Base-by-base conservation (phyloP, 2,329 filamentous ascomycete species). In the Aureobasidium sp. region DNA sequence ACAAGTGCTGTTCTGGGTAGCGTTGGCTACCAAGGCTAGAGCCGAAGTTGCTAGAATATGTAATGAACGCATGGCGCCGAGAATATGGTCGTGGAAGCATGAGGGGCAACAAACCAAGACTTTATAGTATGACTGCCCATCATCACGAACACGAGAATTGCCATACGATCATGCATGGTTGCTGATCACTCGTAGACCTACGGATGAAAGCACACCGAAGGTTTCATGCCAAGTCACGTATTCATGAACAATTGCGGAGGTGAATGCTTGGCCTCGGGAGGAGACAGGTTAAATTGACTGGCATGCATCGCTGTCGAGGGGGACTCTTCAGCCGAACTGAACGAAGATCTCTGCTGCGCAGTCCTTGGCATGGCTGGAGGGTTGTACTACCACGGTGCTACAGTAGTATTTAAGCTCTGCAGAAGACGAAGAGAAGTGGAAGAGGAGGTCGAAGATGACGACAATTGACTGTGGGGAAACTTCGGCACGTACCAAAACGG, bases 151-250 rank as follows among this genome's bases (percentile, higher is more conserved):
- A 58, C 42, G 54, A 59, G 21, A 2, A 5, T 41, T n/a, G 16
- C 34, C 55, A 16, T 39, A 41, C 41, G 34, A n/a, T 49, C 36
- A 59, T 49, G 44, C 54, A 49, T 41, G 25, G 11, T 11, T 25
- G 55, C 16, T 45, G 55, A 59, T 59, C 55, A 59, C 41, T 44
- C 36, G n/a, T 5, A 32, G 34, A 41, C 8, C 10, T 32, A 49
- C 55, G 55, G 55, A 25, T 41, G 55, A 59, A 59, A 49, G 34
- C 44, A 48, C 41, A 49, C 42, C 54, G 54, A 47, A 47, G 52
- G 10, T 13, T 44, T 34, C 29, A 42, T 25, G 52, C 52, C 52
- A 44, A 55, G 52, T 44, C 11, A 8, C 39, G 49, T 21, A 21
- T 21, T 21, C 21, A 30, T 39, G 30, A 47, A 21, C 10, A 15